Base-by-base conservation (phyloP, 1,284 basidiomycete species). In the Ceratobasidium sp. region DNA sequence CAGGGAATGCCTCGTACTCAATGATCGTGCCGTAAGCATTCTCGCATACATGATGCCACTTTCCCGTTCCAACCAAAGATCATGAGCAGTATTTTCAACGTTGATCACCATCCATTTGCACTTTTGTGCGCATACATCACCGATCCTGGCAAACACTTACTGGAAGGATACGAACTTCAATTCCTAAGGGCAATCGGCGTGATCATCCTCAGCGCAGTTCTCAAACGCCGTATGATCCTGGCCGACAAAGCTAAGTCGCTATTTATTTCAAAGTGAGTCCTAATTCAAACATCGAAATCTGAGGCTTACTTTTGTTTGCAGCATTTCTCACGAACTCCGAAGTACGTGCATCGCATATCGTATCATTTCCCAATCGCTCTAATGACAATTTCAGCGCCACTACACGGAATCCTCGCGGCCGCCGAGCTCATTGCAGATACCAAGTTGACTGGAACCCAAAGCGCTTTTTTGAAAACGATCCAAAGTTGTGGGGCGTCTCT, bases 71-170 rank as follows among this genome's bases (percentile, higher is more conserved):
- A 15, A 69, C 34, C 32, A 37, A 40, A 17, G 25, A 29, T 29
- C 76, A 94, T 93, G 90, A 71, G 94, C 97, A 22, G 97, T 0
- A 93, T 98, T 66, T 97, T 95, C 83, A 97, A 97, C 79, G 91
- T 98, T 74, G 95, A 98, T 85, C 95, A 96, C 84, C 91, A 93
- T 32, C 96, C 96, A 0, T 98, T 98, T 81, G 95, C 95, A 1
- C 84, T 99, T 80, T 87, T 99, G 49, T 97, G 95, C 81, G 95
- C 95, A 3, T 98, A 97, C 84, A 93, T 92, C 0, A 90, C 90
- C 56, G 90, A 93, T 80, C 89, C 93, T 79, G 88, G 89, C 11
- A 92, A 93, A 81, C 90, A 94, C 81, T 93, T 93, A 84, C 85
- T 97, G 81, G 94, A 98, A 85, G 94, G 96, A 0, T 96, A 96